A percentile compares a stretch with the other conserved stretches of the same genome.
Conservation (phyloP, 1,284 basidiomycete species). For the Gomphus bonarii region DNA sequence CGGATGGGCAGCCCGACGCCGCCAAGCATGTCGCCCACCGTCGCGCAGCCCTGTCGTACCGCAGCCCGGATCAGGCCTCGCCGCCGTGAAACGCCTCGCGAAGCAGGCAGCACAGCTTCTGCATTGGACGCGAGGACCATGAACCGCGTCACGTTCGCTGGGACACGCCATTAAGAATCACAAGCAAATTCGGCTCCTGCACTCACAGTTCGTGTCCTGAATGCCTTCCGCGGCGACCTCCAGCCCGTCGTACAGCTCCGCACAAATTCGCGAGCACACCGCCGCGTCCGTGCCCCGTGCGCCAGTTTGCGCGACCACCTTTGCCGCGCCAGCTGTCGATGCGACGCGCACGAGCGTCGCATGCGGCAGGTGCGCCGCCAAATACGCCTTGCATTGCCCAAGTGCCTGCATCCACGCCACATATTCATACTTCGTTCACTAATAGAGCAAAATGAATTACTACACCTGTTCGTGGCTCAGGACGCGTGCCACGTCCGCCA, state of each 20-base stretch:
- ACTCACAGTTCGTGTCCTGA: slow-evolving; percentile 49
- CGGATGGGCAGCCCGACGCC: background rate
- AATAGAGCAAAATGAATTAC: background rate
- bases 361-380: slow-evolving; percentile 40
- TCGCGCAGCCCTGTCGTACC: background rate
- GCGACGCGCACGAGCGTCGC: slow-evolving; percentile 41
- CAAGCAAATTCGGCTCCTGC: no score
- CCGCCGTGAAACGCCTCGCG: background rate
- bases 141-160: slow-evolving; percentile 60
- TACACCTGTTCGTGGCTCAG: slow-evolving; percentile 69
- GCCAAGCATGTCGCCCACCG: background rate
- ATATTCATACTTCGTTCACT: background rate
- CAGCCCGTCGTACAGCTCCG: slow-evolving; percentile 43
- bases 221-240: slow-evolving; percentile 48
- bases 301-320: slow-evolving; percentile 27
- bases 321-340: slow-evolving; percentile 64
- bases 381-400: slow-evolving; percentile 61
- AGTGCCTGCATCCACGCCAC: slow-evolving; percentile 40
- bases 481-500: slow-evolving; percentile 41
- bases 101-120: background rate
- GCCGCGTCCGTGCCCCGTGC: slow-evolving; percentile 44
- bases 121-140: slow-evolving; percentile 32
- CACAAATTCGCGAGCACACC: slow-evolving; percentile 60
- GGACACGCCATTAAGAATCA: background rate
- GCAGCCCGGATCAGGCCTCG: slow-evolving; percentile 7